These are phyloP conservation scores for Aegilops tauschii DNA, from an alignment of 176 grass and related monocot species.

Conservation along the genomic window DNA sequence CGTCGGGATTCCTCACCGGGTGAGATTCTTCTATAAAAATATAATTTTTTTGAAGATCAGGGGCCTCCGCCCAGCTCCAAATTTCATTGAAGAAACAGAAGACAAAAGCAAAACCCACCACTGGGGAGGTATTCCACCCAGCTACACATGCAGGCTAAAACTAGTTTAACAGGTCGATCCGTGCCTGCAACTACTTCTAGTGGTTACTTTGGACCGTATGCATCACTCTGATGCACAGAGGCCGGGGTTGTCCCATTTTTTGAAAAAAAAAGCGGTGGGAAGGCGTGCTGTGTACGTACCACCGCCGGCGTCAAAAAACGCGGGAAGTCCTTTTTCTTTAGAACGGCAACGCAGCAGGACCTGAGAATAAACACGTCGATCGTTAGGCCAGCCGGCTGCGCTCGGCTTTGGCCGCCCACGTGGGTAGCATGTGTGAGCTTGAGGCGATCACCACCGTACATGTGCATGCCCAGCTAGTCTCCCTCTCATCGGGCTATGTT, in stretches of 20 bases:
- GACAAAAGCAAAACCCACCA: too few species aligned
- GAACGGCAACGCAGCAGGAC: background rate
- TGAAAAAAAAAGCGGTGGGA: background rate
- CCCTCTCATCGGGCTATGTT: background rate
- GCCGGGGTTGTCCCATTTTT: too few species aligned
- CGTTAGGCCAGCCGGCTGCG: constrained; percentile 3
- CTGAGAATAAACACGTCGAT: background rate
- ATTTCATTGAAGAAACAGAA: too few species aligned
- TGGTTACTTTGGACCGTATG: constrained; percentile 33
- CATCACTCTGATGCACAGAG: too few species aligned
- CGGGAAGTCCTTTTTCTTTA: background rate
- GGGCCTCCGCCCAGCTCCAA: too few species aligned
- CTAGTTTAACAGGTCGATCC: background rate
- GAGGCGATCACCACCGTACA: background rate
- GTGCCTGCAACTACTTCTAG: constrained; percentile 3
- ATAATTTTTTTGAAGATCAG: too few species aligned
- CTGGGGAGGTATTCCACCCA: too few species aligned
- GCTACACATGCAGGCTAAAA: too few species aligned
- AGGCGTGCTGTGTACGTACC: background rate
- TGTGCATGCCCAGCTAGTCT: background rate
- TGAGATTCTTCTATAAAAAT: too few species aligned
- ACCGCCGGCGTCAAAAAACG: constrained; percentile 34
- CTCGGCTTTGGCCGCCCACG: background rate
- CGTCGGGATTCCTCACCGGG: too few species aligned
- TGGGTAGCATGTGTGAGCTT: background rate